Evolutionary conservation across 2,329 filamentous ascomycete species (phyloP), one percentile per base, ranked within the genome.

Genomic region (Alternaria angustiovoidea): DNA sequence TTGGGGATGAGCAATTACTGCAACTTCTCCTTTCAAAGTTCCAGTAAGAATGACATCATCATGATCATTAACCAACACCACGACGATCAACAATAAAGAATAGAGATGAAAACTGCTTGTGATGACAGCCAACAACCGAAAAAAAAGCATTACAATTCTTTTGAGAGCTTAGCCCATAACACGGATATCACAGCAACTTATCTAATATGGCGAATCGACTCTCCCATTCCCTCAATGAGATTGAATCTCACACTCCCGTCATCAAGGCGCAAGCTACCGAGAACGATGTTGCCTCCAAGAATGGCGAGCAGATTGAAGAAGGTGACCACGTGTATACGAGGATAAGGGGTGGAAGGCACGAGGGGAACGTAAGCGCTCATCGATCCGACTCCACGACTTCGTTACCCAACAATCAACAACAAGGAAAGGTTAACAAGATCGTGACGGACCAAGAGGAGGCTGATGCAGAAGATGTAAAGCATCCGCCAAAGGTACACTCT

Each of bases 281-380:
- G 12, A 39, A 11, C 7, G 20, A 57, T 14, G 47, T 62, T 51
- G 70, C 70, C 38, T 79, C 80, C 34, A 81, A 80, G 62, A 66
- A 77, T 42, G 75, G 71, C 59, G 69, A 81, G 66, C 69, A 72
- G 7, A 81, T 82, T 57, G 24, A 75, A 16, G 75, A 78, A 55
- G 80, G 79, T 36, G 79, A 81, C 47, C 69, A 72, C 32, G 79
- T 82, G n/a, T 78, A 75, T 63, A 81, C 79, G 6, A 78, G 75
- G 54, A 70, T 77, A 16, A 73, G 79, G 16, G 79, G 80, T 43
- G 79, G 80, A 14, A 72, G 75, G 51, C 78, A 76, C 42, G 78
- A 81, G 46, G 79, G 80, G 11, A 68, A 79, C 32, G 73, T 71
- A 60, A 59, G 71, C 62, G 20, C 39, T 42, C 12, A 24, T 42